A percentile compares a stretch with the other conserved stretches of the same genome.
phyloP scores from a whole-genome alignment of 148 eudicot species.

The Selenicereus undatus region DNA sequence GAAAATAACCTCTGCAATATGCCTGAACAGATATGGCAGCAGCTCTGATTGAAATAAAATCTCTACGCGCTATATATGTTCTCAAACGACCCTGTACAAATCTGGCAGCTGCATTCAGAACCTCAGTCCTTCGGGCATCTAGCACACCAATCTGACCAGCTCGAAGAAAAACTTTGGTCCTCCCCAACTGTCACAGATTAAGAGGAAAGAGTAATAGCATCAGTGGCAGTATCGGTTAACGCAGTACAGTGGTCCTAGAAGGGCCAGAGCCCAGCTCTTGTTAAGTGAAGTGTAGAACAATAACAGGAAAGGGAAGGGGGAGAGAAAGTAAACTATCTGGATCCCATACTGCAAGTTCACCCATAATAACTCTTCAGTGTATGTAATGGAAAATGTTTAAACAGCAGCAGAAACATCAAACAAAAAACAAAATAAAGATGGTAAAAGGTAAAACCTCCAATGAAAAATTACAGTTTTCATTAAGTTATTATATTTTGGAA shows the following conservation, averaged over 20 bases:
- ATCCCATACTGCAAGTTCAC: not conserved
- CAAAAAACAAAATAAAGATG: not conserved
- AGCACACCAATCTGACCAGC: slow-evolving; percentile 94
- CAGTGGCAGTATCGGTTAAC: too few species aligned
- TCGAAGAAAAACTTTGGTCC: slow-evolving; percentile 91
- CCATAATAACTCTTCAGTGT: not conserved
- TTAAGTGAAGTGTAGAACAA: too few species aligned
- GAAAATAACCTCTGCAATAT: slow-evolving; percentile 73
- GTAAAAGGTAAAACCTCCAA: not conserved
- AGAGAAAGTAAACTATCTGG: not conserved
- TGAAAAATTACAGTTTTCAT: not conserved
- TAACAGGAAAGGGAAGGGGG: too few species aligned
- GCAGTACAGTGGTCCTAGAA: too few species aligned
- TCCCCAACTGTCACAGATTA: slow-evolving; percentile 63
- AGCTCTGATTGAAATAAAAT: slow-evolving; percentile 48
- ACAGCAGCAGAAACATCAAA: not conserved
- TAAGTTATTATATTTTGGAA: not conserved
- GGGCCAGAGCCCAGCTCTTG: too few species aligned
- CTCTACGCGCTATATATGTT: slow-evolving; percentile 69
- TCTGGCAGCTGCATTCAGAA: slow-evolving; percentile 79
- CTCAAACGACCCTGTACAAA: slow-evolving; percentile 66
- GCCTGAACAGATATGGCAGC: slow-evolving; percentile 81
- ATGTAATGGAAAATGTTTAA: not conserved
- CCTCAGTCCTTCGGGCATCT: slow-evolving; percentile 87
- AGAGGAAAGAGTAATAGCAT: not conserved